Percentiles rank a stretch among this genome's conserved stretches.
phyloP scores from a whole-genome alignment of 2,329 filamentous ascomycete species.

The Ceratocystis huliohia region DNA sequence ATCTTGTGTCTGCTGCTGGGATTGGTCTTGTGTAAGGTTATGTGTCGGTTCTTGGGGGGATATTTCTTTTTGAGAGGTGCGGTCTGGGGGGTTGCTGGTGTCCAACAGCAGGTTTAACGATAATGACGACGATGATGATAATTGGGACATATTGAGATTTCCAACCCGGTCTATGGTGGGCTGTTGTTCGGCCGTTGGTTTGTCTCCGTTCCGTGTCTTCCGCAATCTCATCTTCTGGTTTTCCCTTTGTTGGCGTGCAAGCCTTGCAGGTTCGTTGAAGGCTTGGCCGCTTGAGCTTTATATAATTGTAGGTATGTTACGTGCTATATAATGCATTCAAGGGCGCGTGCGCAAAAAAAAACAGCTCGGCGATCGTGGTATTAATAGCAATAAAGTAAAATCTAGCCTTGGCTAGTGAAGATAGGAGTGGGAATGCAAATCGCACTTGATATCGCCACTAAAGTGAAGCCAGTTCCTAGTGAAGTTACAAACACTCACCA shows the following conservation, averaged over 20 bases:
- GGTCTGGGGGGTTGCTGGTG: background rate
- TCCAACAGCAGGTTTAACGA: constrained; percentile 1
- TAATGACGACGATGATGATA: constrained; percentile 3
- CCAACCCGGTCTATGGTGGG: background rate
- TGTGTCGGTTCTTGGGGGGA: background rate
- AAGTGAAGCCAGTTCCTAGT: too few relatives aligned
- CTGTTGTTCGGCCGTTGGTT: background rate
- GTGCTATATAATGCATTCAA: too few relatives aligned
- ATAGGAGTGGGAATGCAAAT: too few relatives aligned
- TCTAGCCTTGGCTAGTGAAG: too few relatives aligned
- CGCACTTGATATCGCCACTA: too few relatives aligned
- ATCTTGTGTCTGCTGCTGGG: background rate
- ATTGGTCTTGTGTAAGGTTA: background rate
- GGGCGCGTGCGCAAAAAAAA: too few relatives aligned
- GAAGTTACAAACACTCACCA: too few relatives aligned
- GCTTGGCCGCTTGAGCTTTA: background rate
- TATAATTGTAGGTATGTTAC: background rate
- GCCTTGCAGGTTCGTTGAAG: too few relatives aligned
- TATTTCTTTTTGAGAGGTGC: background rate
- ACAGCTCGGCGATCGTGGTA: too few relatives aligned
- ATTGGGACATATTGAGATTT: background rate
- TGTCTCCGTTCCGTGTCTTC: background rate
- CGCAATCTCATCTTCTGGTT: background rate
- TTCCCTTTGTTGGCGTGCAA: background rate
- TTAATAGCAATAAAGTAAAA: too few relatives aligned